Evolutionary conservation across 768 basidiomycete species (phyloP), one percentile per base, ranked within the genome.

Genomic region (Hysterangium stoloniferum): DNA sequence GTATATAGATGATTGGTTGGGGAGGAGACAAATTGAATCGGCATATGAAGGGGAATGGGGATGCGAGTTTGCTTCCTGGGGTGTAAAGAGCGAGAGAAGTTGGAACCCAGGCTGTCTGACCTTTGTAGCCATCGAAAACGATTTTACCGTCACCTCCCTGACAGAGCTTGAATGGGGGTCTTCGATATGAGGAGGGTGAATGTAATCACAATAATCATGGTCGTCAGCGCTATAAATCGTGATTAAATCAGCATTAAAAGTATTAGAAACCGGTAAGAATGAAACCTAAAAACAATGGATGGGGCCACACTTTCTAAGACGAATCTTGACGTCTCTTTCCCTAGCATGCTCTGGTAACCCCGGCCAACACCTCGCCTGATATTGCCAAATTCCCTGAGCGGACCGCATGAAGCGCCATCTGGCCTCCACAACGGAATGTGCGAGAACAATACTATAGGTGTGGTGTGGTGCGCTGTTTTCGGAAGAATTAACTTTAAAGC

Each of bases 141-240:
- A 84, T 64, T 92, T 96, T 60, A 97, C 78, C 0, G 90, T 87
- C 17, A 94, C 74, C 67, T 98, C 94, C 45, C 73, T 76, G 11
- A 79, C 68, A 28, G 65, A 65, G 27, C 61, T 56, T 11, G 49
- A 24, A 24, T 52, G 47, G 57, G 55, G 32, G 50, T 60, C 32
- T 57, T 45, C 15, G 55, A 53, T 54, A 48, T 54, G 55, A 47
- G 64, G 61, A 55, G 66, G 57, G 63, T 83, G 79, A 61, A 71
- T 70, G 60, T 82, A 79, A 68, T 88, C 88, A 65, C 95, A 98
- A 56, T 94, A 91, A 59, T 97, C 95, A 62, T 96, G 93, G 61
- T 97, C 93, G 64, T 97, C 92, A 4, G 90, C 95, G 57, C 88
- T 91, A 52, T n/a, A n/a, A n/a, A n/a, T n/a, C n/a, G 22, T n/a